Evolutionary conservation across 2,329 filamentous ascomycete species (phyloP).

Genomic region (Emergomyces orientalis): DNA sequence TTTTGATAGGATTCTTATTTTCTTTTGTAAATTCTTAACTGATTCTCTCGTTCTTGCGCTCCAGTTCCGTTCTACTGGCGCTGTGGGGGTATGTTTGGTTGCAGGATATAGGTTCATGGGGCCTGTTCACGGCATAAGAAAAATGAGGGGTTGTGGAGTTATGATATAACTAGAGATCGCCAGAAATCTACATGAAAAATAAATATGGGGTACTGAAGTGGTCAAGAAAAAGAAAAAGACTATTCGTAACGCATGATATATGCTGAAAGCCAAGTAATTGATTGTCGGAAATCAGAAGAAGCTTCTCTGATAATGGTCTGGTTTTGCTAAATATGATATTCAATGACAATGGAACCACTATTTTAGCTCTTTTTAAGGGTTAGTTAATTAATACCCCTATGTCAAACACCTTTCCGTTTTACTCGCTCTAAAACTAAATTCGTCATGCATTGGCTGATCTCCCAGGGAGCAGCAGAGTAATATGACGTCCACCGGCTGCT

Average conservation of each 20-base stretch:
- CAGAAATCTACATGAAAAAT: no score
- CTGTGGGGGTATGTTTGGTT: neutral
- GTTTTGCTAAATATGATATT: neutral
- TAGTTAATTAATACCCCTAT: no score
- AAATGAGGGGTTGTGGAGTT: neutral
- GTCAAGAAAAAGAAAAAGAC: no score
- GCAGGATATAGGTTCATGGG: neutral
- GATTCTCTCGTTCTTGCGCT: neutral
- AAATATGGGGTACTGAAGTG: neutral
- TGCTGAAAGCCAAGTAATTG: no score
- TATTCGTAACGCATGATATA: no score
- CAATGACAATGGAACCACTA: no score
- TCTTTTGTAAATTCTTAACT: neutral
- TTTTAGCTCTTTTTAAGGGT: no score
- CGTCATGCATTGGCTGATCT: neutral
- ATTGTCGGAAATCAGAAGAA: neutral
- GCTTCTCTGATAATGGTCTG: neutral
- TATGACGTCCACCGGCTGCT: neutral
- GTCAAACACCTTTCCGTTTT: neutral
- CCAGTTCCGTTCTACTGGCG: no score
- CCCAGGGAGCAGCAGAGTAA: no score
- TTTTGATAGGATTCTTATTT: neutral
- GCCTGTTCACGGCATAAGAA: neutral
- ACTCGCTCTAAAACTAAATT: neutral
- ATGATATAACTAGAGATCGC: no score